Evolutionary conservation across 768 basidiomycete species (phyloP), one percentile per base, ranked within the genome.

Genomic region (Clitopilus hobsonii): DNA sequence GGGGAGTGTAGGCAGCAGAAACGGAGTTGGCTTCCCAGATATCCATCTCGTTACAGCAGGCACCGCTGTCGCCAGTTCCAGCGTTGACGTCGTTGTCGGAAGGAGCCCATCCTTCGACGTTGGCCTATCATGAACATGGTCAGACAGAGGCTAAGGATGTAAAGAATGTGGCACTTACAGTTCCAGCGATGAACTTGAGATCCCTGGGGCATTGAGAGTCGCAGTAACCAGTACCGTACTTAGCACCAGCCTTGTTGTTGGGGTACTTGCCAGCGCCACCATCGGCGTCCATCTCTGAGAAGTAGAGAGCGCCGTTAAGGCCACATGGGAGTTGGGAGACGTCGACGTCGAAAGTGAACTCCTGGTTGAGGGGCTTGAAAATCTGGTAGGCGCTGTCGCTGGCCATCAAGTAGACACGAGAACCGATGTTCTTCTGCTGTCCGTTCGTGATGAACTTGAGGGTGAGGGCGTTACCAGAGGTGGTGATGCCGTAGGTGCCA

Each of bases 281-380:
- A 59, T 83, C 80, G 18, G 75, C 69, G 59, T 74, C 76, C 81
- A 84, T 84, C 67, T 81, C 73, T 54, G 72, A 67, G 71, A 83
- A 79, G 71, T 82, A 82, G 63, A 82, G 71, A 30, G 81, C 81
- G 63, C 80, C 81, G 69, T 84, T 84, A 63, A 83, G 74, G 58
- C 82, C 82, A 61, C 81, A 82, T 22, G 75, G 75, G 52, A 84
- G 74, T 62, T 80, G 71, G 58, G 80, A 79, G 58, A 84, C 72
- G 64, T 83, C 80, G 62, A 84, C 81, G 67, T 81, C 80, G 70
- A 84, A 83, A 53, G 79, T 74, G 71, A 84, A 82, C 67, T 84
- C 82, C 63, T 80, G 72, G 74, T 82, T 82, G 55, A 74, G 65
- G 56, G 81, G 65, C 60, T 72, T 68, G 69, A 74, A 73, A 59